Evolutionary conservation across 2,329 filamentous ascomycete genomes (phyloP).

Genomic region (Beauveria sp.): DNA sequence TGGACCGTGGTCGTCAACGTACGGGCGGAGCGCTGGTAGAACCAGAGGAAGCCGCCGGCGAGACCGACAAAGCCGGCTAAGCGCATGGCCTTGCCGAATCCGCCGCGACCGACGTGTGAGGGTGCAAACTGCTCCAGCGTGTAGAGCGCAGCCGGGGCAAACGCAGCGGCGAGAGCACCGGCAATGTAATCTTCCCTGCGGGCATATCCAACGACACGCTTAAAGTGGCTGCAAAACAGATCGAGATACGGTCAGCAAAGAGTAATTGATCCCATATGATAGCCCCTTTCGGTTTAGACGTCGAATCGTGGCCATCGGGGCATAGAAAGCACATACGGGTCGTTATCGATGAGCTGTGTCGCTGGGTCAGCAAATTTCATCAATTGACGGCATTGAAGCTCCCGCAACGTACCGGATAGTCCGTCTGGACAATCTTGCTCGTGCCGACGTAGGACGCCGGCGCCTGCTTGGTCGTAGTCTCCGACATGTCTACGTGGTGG

Average conservation of each 20-base stretch:
- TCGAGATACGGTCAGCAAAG: constrained; percentile 16
- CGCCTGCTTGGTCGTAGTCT: constrained; percentile 30
- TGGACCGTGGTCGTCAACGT: constrained; percentile 33
- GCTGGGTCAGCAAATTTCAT: constrained; percentile 18
- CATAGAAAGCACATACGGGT: constrained; percentile 60
- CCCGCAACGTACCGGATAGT: constrained; percentile 68
- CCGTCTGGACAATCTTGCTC: constrained; percentile 71
- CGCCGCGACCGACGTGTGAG: constrained; percentile 74
- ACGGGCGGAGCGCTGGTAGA: constrained; percentile 80
- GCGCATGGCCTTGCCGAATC: constrained; percentile 77
- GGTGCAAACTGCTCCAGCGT: constrained; percentile 79
- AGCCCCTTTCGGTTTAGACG: neutral
- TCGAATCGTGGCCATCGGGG: constrained; percentile 9
- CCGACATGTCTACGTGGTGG: constrained; percentile 29
- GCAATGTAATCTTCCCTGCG: constrained; percentile 74
- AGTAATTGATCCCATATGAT: neutral
- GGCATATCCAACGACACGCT: constrained; percentile 81
- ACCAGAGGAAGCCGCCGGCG: constrained; percentile 72
- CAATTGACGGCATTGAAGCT: constrained; percentile 17
- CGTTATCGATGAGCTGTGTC: constrained; percentile 90
- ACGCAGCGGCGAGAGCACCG: constrained; percentile 60
- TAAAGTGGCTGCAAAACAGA: constrained; percentile 63
- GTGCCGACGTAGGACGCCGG: constrained; percentile 28
- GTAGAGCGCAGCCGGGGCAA: constrained; percentile 66
- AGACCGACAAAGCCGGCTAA: constrained; percentile 65